phyloP scores from a whole-genome alignment of 1,284 basidiomycete species.

The Puccinia polysora region DNA sequence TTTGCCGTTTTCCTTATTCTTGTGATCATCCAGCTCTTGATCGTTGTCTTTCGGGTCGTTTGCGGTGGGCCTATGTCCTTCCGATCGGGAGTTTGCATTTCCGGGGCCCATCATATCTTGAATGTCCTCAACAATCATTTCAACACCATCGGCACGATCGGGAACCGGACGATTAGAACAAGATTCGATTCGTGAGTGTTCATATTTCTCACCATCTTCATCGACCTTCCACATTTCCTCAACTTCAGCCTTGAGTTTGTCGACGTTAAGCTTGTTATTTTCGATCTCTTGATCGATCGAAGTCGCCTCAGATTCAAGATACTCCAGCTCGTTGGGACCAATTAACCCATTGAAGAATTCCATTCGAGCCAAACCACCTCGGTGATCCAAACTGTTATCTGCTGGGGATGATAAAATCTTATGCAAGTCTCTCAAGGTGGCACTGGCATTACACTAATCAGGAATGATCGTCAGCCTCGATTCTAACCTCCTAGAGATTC shows the following conservation, averaged over 20 bases:
- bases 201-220: conserved; percentile 49
- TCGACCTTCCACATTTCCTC: conserved; percentile 73
- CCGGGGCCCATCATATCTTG: not conserved
- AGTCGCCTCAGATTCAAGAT: conserved; percentile 52
- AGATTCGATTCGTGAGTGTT: not conserved
- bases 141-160: not conserved
- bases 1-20: not conserved
- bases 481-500: too few relatives aligned
- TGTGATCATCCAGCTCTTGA: not conserved
- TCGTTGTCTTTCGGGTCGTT: conserved; percentile 21
- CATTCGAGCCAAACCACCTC: conserved; percentile 47
- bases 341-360: conserved; percentile 46
- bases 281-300: conserved; percentile 60
- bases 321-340: conserved; percentile 56
- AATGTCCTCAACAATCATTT: not conserved
- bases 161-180: too few relatives aligned
- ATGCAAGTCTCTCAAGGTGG: conserved; percentile 57
- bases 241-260: conserved; percentile 64
- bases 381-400: conserved; percentile 47
- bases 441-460: conserved; percentile 58
- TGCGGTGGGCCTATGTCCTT: too few relatives aligned
- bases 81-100: too few relatives aligned
- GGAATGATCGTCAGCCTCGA: not conserved
- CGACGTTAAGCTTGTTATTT: conserved; percentile 60
- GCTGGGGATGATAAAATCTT: conserved; percentile 14